Evolutionary conservation across 73 alveolate species (phyloP).

Genomic region (Symbiodinium pilosum): DNA sequence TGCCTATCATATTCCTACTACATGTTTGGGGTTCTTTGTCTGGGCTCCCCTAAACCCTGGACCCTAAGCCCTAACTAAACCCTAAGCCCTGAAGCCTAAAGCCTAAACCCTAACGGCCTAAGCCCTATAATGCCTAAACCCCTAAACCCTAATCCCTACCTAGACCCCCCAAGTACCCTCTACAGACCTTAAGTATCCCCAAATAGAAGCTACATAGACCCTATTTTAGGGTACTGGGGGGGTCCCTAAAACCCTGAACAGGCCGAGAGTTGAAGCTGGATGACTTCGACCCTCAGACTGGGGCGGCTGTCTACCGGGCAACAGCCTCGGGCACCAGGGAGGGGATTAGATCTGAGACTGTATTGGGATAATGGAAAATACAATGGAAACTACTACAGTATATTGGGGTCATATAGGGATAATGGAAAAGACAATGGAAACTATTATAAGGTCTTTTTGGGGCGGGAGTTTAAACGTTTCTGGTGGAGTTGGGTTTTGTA

Average conservation of each 20-base stretch:
- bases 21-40: too few species aligned
- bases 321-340: too few species aligned
- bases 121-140: not conserved
- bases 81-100: not conserved
- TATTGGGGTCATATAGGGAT: too few species aligned
- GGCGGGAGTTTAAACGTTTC: too few species aligned
- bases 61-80: not conserved
- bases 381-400: too few species aligned
- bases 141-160: not conserved
- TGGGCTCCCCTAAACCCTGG: not conserved
- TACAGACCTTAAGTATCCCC: not conserved
- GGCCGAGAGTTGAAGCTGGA: constrained; percentile 87
- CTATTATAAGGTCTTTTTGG: too few species aligned
- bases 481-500: too few species aligned
- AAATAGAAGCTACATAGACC: not conserved
- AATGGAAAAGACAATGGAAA: too few species aligned
- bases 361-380: too few species aligned
- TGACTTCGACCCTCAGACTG: constrained; percentile 90
- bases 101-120: not conserved
- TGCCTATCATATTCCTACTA: too few species aligned
- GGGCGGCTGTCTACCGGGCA: constrained; percentile 79
- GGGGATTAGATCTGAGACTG: too few species aligned
- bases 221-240: too few species aligned
- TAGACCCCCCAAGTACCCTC: not conserved
- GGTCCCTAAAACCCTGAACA: not conserved